A percentile compares a stretch with the other conserved stretches of the same genome.
Evolutionary conservation across 116 monocot genomes (phyloP).

Genomic region (Papilionanthe hybrid): DNA sequence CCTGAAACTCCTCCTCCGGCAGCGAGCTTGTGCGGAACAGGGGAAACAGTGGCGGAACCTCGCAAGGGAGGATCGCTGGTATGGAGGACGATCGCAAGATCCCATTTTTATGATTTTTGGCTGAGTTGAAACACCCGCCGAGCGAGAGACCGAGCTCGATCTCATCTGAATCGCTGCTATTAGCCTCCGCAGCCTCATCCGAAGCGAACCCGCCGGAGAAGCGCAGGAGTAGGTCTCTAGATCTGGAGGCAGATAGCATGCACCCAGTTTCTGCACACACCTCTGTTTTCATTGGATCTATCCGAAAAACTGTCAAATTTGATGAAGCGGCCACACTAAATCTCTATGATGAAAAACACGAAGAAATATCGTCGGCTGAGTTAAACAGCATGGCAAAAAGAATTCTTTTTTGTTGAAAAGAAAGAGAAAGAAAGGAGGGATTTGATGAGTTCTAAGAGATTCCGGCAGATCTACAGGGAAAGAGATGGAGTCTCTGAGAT

Average conservation of each 20-base stretch:
- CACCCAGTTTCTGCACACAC: background rate
- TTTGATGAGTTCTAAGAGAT: no score
- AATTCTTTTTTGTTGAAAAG: no score
- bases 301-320: background rate
- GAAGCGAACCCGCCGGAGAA: slow-evolving; percentile 15
- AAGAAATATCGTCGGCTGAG: background rate
- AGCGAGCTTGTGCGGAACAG: slow-evolving; percentile 63
- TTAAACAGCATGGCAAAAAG: background rate
- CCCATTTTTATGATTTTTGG: slow-evolving; percentile 12
- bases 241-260: background rate
- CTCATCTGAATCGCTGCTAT: slow-evolving; percentile 21
- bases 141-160: slow-evolving; percentile 43
- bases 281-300: background rate
- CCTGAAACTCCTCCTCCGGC: slow-evolving; percentile 71
- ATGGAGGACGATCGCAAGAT: slow-evolving; percentile 38
- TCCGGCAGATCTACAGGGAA: no score
- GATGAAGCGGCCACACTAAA: background rate
- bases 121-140: slow-evolving; percentile 30
- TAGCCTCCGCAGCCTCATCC: background rate
- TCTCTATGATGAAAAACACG: background rate
- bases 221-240: slow-evolving; percentile 34
- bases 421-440: no score
- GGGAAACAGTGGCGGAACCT: background rate
- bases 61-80: slow-evolving; percentile 27
- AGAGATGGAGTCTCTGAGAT: no score